Conservation (phyloP, 495 filamentous ascomycete species). For the Acidiella bohemica region DNA sequence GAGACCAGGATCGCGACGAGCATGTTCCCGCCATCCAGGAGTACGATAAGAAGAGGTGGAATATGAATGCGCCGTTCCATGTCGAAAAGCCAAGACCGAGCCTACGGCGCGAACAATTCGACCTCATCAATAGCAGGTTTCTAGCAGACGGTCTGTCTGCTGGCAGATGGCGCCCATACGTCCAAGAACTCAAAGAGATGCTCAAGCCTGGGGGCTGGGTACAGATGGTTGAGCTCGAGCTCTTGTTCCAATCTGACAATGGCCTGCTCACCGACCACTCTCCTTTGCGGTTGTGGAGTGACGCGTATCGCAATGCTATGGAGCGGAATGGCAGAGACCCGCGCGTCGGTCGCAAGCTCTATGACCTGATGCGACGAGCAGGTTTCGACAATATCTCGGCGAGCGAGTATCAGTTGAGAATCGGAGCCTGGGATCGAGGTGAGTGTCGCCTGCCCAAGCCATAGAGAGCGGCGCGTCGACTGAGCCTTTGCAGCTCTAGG, state of each 20-base stretch:
- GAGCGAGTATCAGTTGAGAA: too few species aligned
- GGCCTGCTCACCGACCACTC: constrained; percentile 35
- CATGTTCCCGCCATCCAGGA: constrained; percentile 16
- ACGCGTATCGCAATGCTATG: constrained; percentile 21
- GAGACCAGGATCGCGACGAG: constrained; percentile 13
- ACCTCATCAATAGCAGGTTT: constrained; percentile 78
- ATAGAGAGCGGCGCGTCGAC: too few species aligned
- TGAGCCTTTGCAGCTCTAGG: constrained; percentile 1
- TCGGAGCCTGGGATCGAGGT: constrained; percentile 20
- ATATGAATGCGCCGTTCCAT: constrained; percentile 22
- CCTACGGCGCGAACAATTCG: constrained; percentile 50
- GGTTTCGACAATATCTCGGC: too few species aligned
- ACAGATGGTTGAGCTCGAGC: constrained; percentile 82
- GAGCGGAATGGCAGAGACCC: constrained; percentile 21
- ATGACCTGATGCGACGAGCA: constrained; percentile 5
- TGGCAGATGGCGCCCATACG: constrained; percentile 63
- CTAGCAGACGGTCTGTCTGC: constrained; percentile 65
- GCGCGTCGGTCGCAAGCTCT: constrained; percentile 21
- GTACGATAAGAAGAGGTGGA: constrained; percentile 10
- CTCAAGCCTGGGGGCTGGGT: constrained; percentile 68
- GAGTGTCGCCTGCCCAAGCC: too few species aligned
- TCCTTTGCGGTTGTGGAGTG: constrained; percentile 24
- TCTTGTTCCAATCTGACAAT: constrained; percentile 80
- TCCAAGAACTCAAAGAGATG: constrained; percentile 60
- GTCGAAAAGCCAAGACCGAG: constrained; percentile 12